Conservation (phyloP, 139 green algal genomes). For the Tetradesmus obliquus region DNA sequence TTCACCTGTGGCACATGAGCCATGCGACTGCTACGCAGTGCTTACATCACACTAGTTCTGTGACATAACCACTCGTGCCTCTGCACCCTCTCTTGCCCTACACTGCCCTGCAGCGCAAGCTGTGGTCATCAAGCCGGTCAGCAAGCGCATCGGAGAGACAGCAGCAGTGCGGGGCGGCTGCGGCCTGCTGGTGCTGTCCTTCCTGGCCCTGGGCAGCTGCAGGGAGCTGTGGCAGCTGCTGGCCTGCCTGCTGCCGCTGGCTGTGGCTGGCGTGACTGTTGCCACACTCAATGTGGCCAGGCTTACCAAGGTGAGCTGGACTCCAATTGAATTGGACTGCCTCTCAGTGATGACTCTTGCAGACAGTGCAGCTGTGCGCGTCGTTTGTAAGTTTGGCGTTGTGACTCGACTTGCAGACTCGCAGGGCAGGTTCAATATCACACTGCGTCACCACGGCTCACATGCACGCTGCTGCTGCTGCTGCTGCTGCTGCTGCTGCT, state of each 20-base stretch:
- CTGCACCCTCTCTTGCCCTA: neutral
- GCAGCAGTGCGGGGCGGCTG: neutral
- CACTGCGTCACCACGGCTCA: neutral
- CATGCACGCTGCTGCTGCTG: neutral
- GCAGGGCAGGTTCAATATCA: neutral
- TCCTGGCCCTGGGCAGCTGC: neutral
- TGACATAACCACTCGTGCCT: neutral
- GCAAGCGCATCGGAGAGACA: neutral
- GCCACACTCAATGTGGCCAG: conserved; percentile 7
- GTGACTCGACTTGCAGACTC: too few species aligned
- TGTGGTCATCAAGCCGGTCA: conserved; percentile 6
- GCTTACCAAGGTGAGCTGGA: conserved; percentile 5
- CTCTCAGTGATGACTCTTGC: neutral
- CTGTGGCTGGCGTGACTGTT: neutral
- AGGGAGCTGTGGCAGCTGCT: conserved; percentile 25
- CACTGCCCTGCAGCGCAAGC: conserved; percentile 10
- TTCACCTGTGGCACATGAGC: neutral
- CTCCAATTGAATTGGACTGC: neutral
- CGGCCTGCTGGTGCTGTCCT: neutral
- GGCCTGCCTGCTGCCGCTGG: neutral
- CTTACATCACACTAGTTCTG: neutral
- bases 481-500: neutral
- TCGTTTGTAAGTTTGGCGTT: too few species aligned
- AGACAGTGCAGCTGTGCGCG: neutral
- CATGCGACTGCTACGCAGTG: neutral